Percentiles rank a stretch among this genome's conserved stretches.
Evolutionary conservation across 2,329 filamentous ascomycete genomes (phyloP).

Genomic region (Colletotrichum limetticola): DNA sequence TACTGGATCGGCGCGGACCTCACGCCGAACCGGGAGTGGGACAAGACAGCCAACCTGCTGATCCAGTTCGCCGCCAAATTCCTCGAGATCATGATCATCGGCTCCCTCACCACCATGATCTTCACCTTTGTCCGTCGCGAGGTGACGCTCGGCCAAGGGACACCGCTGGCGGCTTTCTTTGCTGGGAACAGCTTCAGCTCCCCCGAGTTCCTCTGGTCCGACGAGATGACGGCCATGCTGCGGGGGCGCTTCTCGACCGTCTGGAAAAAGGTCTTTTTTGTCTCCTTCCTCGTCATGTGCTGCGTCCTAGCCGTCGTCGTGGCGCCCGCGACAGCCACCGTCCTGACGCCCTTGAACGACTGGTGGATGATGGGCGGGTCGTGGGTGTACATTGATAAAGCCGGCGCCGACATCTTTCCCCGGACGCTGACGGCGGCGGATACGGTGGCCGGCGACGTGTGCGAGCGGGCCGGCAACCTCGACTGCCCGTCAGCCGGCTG

Average conservation of each 20-base stretch:
- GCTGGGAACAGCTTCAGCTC: neutral
- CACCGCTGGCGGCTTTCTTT: constrained; percentile 1
- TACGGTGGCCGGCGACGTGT: neutral
- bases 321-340: neutral
- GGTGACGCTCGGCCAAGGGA: neutral
- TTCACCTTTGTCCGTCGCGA: constrained; percentile 7
- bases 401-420: neutral
- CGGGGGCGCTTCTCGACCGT: neutral
- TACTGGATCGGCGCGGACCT: constrained; percentile 9
- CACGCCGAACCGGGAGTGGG: neutral
- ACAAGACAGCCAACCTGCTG: neutral
- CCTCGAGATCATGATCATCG: constrained; percentile 1
- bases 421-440: neutral
- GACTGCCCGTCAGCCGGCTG: constrained; percentile 2
- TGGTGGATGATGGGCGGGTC: constrained; percentile 10
- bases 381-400: neutral
- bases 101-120: constrained; percentile 3
- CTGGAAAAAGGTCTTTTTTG: constrained; percentile 4
- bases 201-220: neutral
- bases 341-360: neutral
- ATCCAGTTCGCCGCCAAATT: constrained; percentile 9
- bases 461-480: neutral
- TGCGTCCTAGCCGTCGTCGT: neutral
- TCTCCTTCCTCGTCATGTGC: neutral
- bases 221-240: neutral